Evolutionary conservation across 352 stramenopile species (phyloP).

Genomic region (Phytophthora capsici): DNA sequence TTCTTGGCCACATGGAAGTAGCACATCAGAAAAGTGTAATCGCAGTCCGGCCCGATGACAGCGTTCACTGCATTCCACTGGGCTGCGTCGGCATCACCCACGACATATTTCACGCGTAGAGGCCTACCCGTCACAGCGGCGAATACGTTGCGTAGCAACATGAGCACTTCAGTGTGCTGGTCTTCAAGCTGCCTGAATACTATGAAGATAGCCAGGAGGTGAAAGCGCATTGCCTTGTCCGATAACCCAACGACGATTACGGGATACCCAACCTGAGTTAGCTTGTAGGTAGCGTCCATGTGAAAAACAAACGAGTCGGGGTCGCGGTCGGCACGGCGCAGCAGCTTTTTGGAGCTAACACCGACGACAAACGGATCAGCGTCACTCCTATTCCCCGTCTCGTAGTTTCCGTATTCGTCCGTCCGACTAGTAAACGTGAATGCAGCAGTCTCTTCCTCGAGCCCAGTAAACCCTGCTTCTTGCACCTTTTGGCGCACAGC

Average conservation of each 20-base stretch:
- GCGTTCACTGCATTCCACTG: conserved; percentile 24
- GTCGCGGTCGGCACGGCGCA: conserved; percentile 4
- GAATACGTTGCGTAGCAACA: not conserved
- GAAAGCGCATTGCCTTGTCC: conserved; percentile 23
- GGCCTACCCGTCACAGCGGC: not conserved
- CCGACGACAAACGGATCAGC: conserved; percentile 13
- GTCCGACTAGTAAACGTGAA: conserved; percentile 13
- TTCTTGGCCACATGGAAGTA: conserved; percentile 32
- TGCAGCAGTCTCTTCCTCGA: conserved; percentile 11
- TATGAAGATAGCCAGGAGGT: conserved; percentile 32
- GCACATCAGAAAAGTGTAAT: conserved; percentile 21
- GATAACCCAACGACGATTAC: conserved; percentile 31
- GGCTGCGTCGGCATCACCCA: conserved; percentile 30
- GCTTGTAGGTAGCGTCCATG: conserved; percentile 41
- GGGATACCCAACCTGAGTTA: conserved; percentile 24
- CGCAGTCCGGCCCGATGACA: not conserved
- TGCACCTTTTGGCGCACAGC: conserved; percentile 1
- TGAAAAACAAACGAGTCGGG: conserved; percentile 24
- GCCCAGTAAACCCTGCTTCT: conserved; percentile 3
- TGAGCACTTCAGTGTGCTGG: conserved; percentile 7
- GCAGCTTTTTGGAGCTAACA: conserved; percentile 18
- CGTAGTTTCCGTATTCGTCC: not conserved
- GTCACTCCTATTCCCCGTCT: conserved; percentile 15
- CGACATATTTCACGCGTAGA: conserved; percentile 11
- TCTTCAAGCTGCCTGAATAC: conserved; percentile 19